phyloP scores from a whole-genome alignment of 192 early-diverging fungal genomes.

The Fimicolochytrium jonesii region DNA sequence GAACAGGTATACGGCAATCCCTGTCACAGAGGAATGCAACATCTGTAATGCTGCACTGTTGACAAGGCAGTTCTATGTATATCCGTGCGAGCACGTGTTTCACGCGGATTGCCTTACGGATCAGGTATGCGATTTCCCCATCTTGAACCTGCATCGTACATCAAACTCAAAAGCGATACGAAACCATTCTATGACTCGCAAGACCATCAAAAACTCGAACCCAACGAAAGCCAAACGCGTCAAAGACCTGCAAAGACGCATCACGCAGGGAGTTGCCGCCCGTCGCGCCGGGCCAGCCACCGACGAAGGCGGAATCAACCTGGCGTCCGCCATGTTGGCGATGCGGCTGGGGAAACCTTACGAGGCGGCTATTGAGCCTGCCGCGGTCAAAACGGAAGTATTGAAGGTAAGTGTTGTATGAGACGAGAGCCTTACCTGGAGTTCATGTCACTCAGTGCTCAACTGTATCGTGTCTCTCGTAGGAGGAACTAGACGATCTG shows the following conservation, averaged over 20 bases:
- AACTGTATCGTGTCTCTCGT: background rate
- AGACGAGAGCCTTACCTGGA: background rate
- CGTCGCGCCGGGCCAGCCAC: background rate
- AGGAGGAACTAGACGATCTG: slow-evolving; percentile 73
- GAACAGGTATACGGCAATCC: slow-evolving; percentile 58
- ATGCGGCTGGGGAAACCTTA: slow-evolving; percentile 9
- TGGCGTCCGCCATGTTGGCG: slow-evolving; percentile 4
- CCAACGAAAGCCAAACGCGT: slow-evolving; percentile 45
- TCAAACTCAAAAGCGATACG: background rate
- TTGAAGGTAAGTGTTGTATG: background rate
- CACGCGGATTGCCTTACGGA: slow-evolving; percentile 88
- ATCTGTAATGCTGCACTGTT: slow-evolving; percentile 74
- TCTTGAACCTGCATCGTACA: slow-evolving; percentile 6
- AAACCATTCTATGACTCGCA: background rate
- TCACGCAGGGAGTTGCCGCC: slow-evolving; percentile 43
- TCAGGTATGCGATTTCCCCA: too few relatives aligned
- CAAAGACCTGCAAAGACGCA: slow-evolving; percentile 56
- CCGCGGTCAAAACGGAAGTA: background rate
- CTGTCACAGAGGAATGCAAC: slow-evolving; percentile 72
- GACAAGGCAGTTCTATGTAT: slow-evolving; percentile 86
- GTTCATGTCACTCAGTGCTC: background rate
- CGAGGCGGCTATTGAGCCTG: background rate
- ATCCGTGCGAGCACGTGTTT: slow-evolving; percentile 93
- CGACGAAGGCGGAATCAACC: background rate
- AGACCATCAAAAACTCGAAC: slow-evolving; percentile 46